A percentile compares a stretch with the other conserved stretches of the same genome.
Evolutionary conservation across 2,329 filamentous ascomycete genomes (phyloP).

Genomic region (Aureobasidium sp.): DNA sequence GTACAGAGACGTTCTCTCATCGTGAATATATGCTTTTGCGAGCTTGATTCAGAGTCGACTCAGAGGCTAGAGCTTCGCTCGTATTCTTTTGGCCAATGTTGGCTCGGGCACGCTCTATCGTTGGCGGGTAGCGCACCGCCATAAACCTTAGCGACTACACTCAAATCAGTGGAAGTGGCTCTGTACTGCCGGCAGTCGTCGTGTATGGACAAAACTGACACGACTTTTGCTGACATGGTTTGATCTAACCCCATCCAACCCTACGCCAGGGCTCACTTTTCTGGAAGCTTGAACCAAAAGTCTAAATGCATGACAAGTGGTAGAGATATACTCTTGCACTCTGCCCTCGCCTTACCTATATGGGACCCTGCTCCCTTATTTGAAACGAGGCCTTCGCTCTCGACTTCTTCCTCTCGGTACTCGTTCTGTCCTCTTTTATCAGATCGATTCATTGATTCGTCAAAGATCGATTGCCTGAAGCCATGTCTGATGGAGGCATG

Average conservation of each 20-base stretch:
- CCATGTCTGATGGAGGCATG: constrained; percentile 6
- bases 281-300: background rate
- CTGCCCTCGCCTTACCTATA: background rate
- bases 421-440: background rate
- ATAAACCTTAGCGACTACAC: background rate
- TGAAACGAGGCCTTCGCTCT: background rate
- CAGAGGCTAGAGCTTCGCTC: background rate
- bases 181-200: background rate
- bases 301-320: background rate
- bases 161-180: background rate
- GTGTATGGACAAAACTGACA: background rate
- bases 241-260: background rate
- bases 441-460: background rate
- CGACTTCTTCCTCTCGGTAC: no score
- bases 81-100: background rate
- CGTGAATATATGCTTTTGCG: background rate
- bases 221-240: background rate
- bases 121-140: background rate
- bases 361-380: background rate
- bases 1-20: background rate
- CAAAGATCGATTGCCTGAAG: background rate
- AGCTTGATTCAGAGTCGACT: background rate
- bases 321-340: background rate
- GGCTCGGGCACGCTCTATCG: background rate
- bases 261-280: background rate